Conservation (phyloP, 2,329 filamentous ascomycete species). For the Calonectria leucothoes region DNA sequence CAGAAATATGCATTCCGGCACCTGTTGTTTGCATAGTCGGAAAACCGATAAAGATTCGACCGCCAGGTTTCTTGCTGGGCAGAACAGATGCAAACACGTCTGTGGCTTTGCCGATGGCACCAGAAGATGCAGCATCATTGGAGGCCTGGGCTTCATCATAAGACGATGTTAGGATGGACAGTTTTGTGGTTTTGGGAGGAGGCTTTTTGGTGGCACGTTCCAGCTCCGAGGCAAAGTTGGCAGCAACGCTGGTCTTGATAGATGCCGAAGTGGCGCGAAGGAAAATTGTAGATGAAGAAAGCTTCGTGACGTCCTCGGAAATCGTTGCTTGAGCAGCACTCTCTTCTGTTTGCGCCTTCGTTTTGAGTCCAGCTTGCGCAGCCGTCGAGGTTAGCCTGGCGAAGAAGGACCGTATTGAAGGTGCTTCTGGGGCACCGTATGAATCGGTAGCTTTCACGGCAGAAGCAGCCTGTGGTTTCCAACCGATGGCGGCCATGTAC, state of each 20-base stretch:
- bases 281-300: constrained; percentile 84
- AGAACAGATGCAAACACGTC: constrained; percentile 93
- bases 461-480: constrained; percentile 71
- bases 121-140: constrained; percentile 58
- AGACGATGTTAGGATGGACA: constrained; percentile 91
- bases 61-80: constrained; percentile 83
- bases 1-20: constrained; percentile 92
- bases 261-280: constrained; percentile 87
- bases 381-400: constrained; percentile 75
- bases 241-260: constrained; percentile 79
- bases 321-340: constrained; percentile 71
- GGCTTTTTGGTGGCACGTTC: constrained; percentile 98
- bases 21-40: constrained; percentile 98
- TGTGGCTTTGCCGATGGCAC: constrained; percentile 65
- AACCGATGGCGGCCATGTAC: constrained; percentile 89
- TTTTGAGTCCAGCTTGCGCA: constrained; percentile 61
- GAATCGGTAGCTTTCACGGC: constrained; percentile 58
- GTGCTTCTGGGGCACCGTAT: constrained; percentile 61
- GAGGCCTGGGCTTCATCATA: constrained; percentile 84
- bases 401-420: constrained; percentile 83
- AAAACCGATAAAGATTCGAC: constrained; percentile 96
- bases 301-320: constrained; percentile 76
- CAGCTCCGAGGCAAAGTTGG: constrained; percentile 83
- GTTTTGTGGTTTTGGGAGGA: constrained; percentile 86
- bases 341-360: constrained; percentile 72